phyloP scores from a whole-genome alignment of 495 filamentous ascomycete species.

The Poronia punctata region DNA sequence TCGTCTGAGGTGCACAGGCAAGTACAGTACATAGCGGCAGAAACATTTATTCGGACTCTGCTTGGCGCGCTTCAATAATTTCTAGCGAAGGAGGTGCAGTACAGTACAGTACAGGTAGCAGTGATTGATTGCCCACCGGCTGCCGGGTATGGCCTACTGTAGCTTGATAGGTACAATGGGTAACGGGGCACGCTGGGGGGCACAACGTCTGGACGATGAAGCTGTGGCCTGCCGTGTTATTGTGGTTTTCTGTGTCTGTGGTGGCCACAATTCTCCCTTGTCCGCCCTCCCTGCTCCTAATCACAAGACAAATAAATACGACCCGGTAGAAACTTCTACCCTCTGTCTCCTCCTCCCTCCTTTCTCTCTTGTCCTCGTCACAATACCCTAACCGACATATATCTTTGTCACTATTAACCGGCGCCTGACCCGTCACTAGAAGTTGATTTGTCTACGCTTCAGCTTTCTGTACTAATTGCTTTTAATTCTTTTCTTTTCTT shows the following conservation, averaged over 20 bases:
- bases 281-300: slow-evolving; percentile 24
- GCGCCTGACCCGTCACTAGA: slow-evolving; percentile 23
- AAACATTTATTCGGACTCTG: slow-evolving; percentile 2
- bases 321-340: slow-evolving; percentile 22
- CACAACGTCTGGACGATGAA: too few relatives aligned
- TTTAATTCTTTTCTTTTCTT: slow-evolving; percentile 34
- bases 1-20: slow-evolving; percentile 8
- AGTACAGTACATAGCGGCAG: background rate
- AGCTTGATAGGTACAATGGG: background rate
- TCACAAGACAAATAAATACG: slow-evolving; percentile 31
- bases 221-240: slow-evolving; percentile 6
- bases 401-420: slow-evolving; percentile 13
- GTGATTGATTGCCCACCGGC: background rate
- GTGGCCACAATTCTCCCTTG: slow-evolving; percentile 19
- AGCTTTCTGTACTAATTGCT: slow-evolving; percentile 25
- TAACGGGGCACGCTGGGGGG: background rate
- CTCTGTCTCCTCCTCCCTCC: slow-evolving; percentile 19
- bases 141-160: background rate
- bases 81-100: background rate
- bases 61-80: slow-evolving; percentile 8
- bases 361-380: slow-evolving; percentile 21
- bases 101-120: background rate
- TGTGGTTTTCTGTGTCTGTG: slow-evolving; percentile 1
- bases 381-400: slow-evolving; percentile 11
- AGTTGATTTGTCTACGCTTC: slow-evolving; percentile 14